Base-by-base conservation (phyloP, 2,329 filamentous ascomycete species). In the Hymenoscyphus occultus region DNA sequence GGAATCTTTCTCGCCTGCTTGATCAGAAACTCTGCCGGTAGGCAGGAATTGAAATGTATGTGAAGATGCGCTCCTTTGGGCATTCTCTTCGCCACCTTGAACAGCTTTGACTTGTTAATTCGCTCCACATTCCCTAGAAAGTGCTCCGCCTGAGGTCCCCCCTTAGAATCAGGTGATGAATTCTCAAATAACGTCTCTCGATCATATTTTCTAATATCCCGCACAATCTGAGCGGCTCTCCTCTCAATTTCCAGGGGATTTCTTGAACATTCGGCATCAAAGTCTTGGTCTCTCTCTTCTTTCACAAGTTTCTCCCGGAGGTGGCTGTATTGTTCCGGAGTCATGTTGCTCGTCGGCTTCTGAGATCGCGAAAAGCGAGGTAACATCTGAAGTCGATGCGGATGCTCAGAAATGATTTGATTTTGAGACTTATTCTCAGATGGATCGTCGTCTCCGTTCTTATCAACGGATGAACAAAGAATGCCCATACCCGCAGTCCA, bases 41-140 rank as follows among this genome's bases (percentile, higher is more conserved):
- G 78, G 66, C 89, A 90, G n/a, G 90, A 84, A 74, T 92, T 93
- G 80, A 91, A 92, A 75, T 93, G 90, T 31, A 92, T 84, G 75
- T 93, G 90, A 31, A 92, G 79, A 73, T 92, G 87, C 0, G 84
- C 83, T 2, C 89, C 90, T 75, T 93, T 93, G 54, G 90, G 90
- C 80, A 90, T 83, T 64, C 75, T 73, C 39, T 78, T 78, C 5
- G 86, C 83, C 32, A 89, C 81, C 35, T 79, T 70, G 70, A 87
- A 85, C 14, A 92, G 72, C 56, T 78, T 76, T 9, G 89, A 90
- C 58, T 80, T 61, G 45, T 82, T 76, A 69, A 89, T 85, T 51
- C 85, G 75, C 62, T 81, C 75, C 56, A 79, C 74, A 70, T 87
- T 87, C 61, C 81, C 80, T 31, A 88, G 76, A 72, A 86, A 89